Percentiles rank a stretch among this genome's conserved stretches.
Evolutionary conservation across 176 grass and related monocot species (phyloP).

Genomic region (Cenchrus fungigraminus): DNA sequence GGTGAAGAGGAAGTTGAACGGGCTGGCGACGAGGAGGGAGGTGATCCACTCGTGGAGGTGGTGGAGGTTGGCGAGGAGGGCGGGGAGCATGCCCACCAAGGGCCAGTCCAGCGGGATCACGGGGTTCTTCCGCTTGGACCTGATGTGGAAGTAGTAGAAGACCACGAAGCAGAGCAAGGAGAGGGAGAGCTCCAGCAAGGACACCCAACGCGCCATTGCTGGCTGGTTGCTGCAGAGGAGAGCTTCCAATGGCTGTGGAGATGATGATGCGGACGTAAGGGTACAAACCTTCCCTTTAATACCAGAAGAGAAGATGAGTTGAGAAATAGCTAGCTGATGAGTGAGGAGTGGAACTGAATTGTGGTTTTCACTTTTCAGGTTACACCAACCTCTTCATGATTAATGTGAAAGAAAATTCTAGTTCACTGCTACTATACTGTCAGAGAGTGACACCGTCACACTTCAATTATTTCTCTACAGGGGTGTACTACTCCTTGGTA

Average conservation of each 20-base stretch:
- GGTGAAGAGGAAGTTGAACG: conserved; percentile 59
- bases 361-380: too few species aligned
- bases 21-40: background rate
- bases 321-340: background rate
- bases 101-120: conserved; percentile 67
- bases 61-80: conserved; percentile 48
- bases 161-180: conserved; percentile 43
- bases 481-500: background rate
- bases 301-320: background rate
- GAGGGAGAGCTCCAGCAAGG: conserved; percentile 29
- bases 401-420: background rate
- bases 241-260: background rate
- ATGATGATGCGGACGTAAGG: background rate
- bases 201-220: conserved; percentile 27
- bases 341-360: background rate
- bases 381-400: background rate
- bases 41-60: conserved; percentile 69
- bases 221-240: background rate
- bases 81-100: conserved; percentile 70
- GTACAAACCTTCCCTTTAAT: background rate
- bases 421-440: background rate
- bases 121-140: conserved; percentile 41
- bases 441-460: background rate
- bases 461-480: background rate
- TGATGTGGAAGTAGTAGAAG: conserved; percentile 47